These are phyloP conservation scores for Bipolaris sorokiniana DNA, from an alignment of 2,329 filamentous ascomycete genomes.

Conservation along the genomic window DNA sequence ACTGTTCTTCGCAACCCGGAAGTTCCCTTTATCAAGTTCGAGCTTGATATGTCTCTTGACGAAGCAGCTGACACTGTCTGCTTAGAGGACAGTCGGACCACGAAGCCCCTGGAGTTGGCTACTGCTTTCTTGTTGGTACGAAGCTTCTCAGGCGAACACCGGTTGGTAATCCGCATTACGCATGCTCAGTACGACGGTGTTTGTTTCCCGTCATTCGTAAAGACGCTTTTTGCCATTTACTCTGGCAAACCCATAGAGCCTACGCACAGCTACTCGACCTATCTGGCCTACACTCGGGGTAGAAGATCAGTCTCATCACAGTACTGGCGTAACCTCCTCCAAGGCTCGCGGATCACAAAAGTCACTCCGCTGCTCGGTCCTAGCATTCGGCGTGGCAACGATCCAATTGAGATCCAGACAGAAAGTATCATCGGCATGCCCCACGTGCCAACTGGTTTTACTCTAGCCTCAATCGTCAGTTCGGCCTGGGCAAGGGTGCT, in stretches of 20 bases:
- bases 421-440: not conserved
- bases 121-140: slow-evolving; percentile 10
- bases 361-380: not conserved
- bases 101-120: not conserved
- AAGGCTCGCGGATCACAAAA: slow-evolving; percentile 12
- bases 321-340: slow-evolving; percentile 15
- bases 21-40: not conserved
- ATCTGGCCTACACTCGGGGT: not conserved
- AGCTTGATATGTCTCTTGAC: not conserved
- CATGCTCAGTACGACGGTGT: slow-evolving; percentile 28
- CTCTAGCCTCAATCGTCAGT: slow-evolving; percentile 36
- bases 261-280: not conserved
- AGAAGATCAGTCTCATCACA: not conserved
- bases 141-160: not conserved
- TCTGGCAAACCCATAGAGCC: not conserved
- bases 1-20: not conserved
- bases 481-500: slow-evolving; percentile 49
- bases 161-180: slow-evolving; percentile 16
- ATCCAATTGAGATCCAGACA: slow-evolving; percentile 39
- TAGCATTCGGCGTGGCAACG: not conserved
- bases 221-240: slow-evolving; percentile 9
- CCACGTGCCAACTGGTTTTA: slow-evolving; percentile 45
- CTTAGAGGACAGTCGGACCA: not conserved
- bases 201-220: slow-evolving; percentile 11
- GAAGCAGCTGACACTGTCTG: slow-evolving; percentile 3